phyloP scores from a whole-genome alignment of 768 basidiomycete genomes.

The Mycena amicta region DNA sequence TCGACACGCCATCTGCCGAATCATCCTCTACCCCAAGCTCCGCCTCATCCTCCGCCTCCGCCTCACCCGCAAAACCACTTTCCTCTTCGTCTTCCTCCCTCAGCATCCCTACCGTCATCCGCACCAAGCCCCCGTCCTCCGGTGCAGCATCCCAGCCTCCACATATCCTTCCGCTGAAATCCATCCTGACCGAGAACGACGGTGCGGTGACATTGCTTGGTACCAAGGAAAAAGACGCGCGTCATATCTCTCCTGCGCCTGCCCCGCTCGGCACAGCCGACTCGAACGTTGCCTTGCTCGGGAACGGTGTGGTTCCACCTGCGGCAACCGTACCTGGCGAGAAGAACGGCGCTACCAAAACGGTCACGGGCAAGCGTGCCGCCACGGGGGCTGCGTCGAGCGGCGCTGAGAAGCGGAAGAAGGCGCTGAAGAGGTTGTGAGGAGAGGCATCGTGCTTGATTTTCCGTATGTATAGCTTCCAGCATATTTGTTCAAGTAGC shows the following conservation, averaged over 20 bases:
- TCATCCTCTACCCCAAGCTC: conserved; percentile 23
- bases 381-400: conserved; percentile 53
- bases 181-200: conserved; percentile 41
- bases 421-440: conserved; percentile 80
- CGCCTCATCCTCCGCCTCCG: conserved; percentile 17
- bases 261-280: conserved; percentile 68
- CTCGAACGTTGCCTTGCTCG: conserved; percentile 56
- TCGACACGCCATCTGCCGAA: conserved; percentile 48
- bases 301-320: conserved; percentile 35
- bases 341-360: conserved; percentile 30
- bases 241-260: conserved; percentile 61
- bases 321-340: conserved; percentile 22
- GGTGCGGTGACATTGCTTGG: conserved; percentile 22
- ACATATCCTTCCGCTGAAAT: conserved; percentile 39
- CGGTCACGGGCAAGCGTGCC: conserved; percentile 62
- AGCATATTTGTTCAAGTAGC: too few species aligned
- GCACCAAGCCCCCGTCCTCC: conserved; percentile 45
- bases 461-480: too few species aligned
- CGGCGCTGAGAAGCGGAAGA: conserved; percentile 83
- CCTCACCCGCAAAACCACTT: conserved; percentile 24
- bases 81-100: too few species aligned
- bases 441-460: too few species aligned
- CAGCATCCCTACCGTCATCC: conserved; percentile 35
- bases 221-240: conserved; percentile 45
- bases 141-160: conserved; percentile 39